Conservation (phyloP, 2,329 filamentous ascomycete genomes). For the Xylariaceae sp. region DNA sequence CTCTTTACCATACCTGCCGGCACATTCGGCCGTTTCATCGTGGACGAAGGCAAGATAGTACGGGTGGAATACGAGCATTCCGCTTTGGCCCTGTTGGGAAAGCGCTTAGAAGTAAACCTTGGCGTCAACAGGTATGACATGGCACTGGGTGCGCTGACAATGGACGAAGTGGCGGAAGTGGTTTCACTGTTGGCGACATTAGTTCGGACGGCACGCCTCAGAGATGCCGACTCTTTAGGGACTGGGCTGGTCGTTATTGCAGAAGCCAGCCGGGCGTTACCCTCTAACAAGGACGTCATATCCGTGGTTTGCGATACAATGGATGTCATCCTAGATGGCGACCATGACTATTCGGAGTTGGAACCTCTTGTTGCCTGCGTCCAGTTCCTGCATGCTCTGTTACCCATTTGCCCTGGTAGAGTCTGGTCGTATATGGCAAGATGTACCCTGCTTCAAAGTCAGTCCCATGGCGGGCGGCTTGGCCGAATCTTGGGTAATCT, state of each 20-base stretch:
- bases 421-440: conserved; percentile 87
- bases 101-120: conserved; percentile 64
- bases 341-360: conserved; percentile 59
- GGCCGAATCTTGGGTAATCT: conserved; percentile 73
- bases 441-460: conserved; percentile 71
- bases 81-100: conserved; percentile 71
- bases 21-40: conserved; percentile 68
- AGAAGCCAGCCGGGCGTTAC: conserved; percentile 52
- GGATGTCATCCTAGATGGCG: conserved; percentile 61
- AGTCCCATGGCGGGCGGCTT: conserved; percentile 71
- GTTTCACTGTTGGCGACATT: conserved; percentile 69
- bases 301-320: conserved; percentile 79
- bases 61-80: conserved; percentile 76
- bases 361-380: conserved; percentile 65
- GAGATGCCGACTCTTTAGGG: conserved; percentile 26
- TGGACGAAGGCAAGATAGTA: conserved; percentile 69
- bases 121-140: conserved; percentile 50
- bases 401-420: conserved; percentile 70
- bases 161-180: conserved; percentile 64
- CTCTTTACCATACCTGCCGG: conserved; percentile 59
- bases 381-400: conserved; percentile 70
- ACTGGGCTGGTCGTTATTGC: conserved; percentile 47
- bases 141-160: conserved; percentile 49
- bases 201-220: conserved; percentile 49
- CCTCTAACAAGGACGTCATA: conserved; percentile 66